These are phyloP conservation scores for Mycena belliarum DNA, from an alignment of 768 basidiomycete genomes.

Conservation along the genomic window DNA sequence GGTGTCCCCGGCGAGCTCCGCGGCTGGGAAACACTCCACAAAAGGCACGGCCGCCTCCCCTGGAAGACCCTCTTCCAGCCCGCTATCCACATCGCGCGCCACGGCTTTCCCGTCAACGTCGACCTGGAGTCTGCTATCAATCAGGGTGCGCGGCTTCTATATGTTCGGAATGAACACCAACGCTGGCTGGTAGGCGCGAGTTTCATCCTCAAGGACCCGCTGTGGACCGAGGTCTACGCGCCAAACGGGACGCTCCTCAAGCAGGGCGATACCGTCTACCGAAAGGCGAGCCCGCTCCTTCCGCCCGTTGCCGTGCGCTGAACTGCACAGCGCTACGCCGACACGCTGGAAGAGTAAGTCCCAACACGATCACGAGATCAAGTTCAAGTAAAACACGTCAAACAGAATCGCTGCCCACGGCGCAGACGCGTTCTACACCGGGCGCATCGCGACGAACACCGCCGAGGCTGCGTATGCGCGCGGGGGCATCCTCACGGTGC, in stretches of 20 bases:
- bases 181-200: neutral
- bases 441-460: constrained; percentile 18
- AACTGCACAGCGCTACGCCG: constrained; percentile 28
- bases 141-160: neutral
- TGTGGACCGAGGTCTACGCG: constrained; percentile 30
- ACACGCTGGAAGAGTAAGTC: constrained; percentile 23
- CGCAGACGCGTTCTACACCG: constrained; percentile 26
- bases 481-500: constrained; percentile 23
- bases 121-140: constrained; percentile 19
- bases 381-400: neutral
- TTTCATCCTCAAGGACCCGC: constrained; percentile 19
- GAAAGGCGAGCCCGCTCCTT: too few species aligned
- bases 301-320: too few species aligned
- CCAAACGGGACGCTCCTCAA: constrained; percentile 26
- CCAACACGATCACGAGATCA: neutral
- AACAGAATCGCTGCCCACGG: constrained; percentile 19
- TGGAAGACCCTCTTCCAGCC: constrained; percentile 68
- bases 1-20: constrained; percentile 76
- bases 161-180: too few species aligned
- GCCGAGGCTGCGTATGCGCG: constrained; percentile 10
- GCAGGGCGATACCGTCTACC: constrained; percentile 24
- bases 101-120: constrained; percentile 23
- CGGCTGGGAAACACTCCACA: constrained; percentile 65
- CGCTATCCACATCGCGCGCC: constrained; percentile 52
- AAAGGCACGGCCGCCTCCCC: constrained; percentile 61